These are phyloP conservation scores for Trichophyton benhamiae DNA, from an alignment of 2,329 filamentous ascomycete genomes.

Conservation along the genomic window DNA sequence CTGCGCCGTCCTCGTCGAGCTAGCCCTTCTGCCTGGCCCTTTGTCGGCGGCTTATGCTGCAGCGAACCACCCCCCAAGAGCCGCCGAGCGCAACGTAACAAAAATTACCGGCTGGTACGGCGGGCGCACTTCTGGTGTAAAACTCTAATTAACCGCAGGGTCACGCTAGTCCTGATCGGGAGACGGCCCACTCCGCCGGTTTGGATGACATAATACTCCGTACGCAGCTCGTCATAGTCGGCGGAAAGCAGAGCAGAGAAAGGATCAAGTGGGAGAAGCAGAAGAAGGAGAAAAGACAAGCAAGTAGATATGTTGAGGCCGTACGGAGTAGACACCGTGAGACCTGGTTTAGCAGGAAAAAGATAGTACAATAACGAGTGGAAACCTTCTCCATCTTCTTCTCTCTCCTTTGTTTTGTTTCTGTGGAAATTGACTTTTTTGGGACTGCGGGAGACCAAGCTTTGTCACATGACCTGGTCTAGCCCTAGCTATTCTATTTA, in stretches of 20 bases:
- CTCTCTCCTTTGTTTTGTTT: not conserved
- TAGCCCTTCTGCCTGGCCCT: not conserved
- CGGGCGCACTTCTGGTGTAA: not conserved
- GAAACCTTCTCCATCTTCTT: not conserved
- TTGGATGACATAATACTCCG: slow-evolving; percentile 2
- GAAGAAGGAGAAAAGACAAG: not conserved
- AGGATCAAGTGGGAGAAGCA: no score
- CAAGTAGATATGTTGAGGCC: no score
- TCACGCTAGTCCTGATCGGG: not conserved
- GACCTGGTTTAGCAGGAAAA: no score
- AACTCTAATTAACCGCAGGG: slow-evolving; percentile 1
- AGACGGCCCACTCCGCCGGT: not conserved
- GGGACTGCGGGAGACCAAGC: not conserved
- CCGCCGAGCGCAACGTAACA: not conserved
- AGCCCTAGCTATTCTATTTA: not conserved
- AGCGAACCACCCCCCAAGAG: not conserved
- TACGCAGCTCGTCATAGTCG: not conserved
- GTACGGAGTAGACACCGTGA: not conserved
- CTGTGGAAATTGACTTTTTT: not conserved
- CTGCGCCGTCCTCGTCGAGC: not conserved
- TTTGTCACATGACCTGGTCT: not conserved
- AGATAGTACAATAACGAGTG: no score
- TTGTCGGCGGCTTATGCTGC: not conserved
- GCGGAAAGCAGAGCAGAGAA: not conserved
- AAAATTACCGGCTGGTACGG: not conserved